Percentiles rank a stretch among this genome's conserved stretches.
phyloP scores from a whole-genome alignment of 2,329 filamentous ascomycete genomes.

The Cladophialophora carrionii region DNA sequence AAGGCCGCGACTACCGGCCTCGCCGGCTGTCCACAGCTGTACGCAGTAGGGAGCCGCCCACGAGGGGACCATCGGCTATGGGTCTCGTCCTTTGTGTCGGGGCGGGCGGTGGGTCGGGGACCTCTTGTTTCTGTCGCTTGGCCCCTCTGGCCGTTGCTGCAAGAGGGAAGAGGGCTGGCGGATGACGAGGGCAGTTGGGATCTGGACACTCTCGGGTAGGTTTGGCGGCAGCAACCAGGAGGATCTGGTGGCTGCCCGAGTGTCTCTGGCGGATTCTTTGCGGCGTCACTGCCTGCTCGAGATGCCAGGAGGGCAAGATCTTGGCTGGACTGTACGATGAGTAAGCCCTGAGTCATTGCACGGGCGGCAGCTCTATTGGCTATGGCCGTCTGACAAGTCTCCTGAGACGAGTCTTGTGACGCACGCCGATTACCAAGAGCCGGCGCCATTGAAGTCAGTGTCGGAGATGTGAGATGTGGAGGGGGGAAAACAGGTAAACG shows the following conservation, averaged over 20 bases:
- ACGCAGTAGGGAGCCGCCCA: conserved; percentile 17
- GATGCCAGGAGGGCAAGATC: conserved; percentile 21
- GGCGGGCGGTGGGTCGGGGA: conserved; percentile 20
- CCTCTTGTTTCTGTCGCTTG: conserved; percentile 4
- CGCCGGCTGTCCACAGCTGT: conserved; percentile 19
- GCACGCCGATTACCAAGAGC: conserved; percentile 36
- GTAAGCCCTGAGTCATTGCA: conserved; percentile 35
- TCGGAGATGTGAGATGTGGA: conserved; percentile 25
- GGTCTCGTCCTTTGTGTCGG: conserved; percentile 18
- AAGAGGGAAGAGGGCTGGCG: conserved; percentile 13
- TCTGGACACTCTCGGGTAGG: conserved; percentile 18
- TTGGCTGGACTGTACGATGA: conserved; percentile 34
- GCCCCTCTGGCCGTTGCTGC: conserved; percentile 17
- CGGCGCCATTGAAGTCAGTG: conserved; percentile 33
- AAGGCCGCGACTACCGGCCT: conserved; percentile 17
- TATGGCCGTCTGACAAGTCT: conserved; percentile 29
- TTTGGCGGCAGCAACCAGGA: conserved; percentile 20
- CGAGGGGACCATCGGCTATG: conserved; percentile 28
- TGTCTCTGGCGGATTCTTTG: conserved; percentile 25
- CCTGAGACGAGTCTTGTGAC: conserved; percentile 34
- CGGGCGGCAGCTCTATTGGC: conserved; percentile 26
- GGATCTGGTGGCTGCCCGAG: conserved; percentile 5
- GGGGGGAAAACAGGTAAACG: conserved; percentile 16
- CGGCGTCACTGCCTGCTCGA: conserved; percentile 19
- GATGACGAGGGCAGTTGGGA: conserved; percentile 12